Evolutionary conservation across 176 grass and related monocot genomes (phyloP), one percentile per base, ranked within the genome.

Genomic region (Coix lacrymajobi): DNA sequence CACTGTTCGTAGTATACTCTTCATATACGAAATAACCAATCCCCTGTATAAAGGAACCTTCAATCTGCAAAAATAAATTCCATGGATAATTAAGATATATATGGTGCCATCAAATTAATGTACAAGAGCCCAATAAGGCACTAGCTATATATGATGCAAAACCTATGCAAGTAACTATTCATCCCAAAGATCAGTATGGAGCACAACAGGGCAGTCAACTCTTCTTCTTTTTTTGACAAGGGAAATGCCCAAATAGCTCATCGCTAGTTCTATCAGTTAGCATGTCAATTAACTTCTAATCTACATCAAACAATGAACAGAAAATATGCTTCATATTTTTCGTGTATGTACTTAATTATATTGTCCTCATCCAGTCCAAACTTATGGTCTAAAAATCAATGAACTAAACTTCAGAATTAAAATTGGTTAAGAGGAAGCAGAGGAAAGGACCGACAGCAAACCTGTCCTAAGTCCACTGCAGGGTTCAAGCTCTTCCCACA

Each of bases 401-500:
- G 30, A 65, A 30, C 19, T 44, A 62, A 2, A 62, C n/a, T 62
- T 69, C 8, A 45, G 3, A 63, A 63, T 13, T 38, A 38, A 15
- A 80, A 58, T 8, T 25, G 2, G 24, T 7, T 36, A 26, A 75
- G 31, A 79, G 0, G 0, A 8, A 79, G 54, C 48, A n/a, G 6
- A 73, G n/a, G n/a, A 36, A 19, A 52, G 15, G 39, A 29, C 46
- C 7, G 17, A 45, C 36, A 75, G 4, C 34, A 88, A 65, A 90
- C 92, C 92, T 94, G 92, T 26, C 92, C 92, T 62, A 91, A 81
- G 69, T 94, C 92, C 3, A 91, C 83, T 62, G 88, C 92, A 84
- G 92, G 88, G 62, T 94, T 94, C 79, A 94, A 78, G 33, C 92
- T 94, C 82, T 65, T 82, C 14, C 92, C 92, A 82, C 89, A 94